A percentile compares a stretch with the other conserved stretches of the same genome.
phyloP scores from a whole-genome alignment of 2,329 filamentous ascomycete species.

The Colletotrichum echinochloae region DNA sequence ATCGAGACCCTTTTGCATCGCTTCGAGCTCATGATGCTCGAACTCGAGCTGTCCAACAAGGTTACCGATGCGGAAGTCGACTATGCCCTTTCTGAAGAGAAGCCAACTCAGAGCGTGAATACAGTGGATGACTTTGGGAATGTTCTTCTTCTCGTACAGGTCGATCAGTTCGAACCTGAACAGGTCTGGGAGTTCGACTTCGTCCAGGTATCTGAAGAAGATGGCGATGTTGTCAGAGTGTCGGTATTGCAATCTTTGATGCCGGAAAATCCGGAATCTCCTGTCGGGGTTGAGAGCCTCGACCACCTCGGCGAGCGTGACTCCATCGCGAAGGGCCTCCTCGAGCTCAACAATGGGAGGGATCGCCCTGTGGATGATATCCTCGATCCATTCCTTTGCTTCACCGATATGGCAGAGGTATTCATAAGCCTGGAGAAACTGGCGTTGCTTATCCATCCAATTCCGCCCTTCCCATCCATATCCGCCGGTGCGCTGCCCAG shows the following conservation, averaged over 20 bases:
- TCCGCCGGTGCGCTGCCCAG: conserved; percentile 59
- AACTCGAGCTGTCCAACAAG: conserved; percentile 96
- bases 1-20: conserved; percentile 96
- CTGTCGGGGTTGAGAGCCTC: conserved; percentile 85
- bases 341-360: conserved; percentile 95
- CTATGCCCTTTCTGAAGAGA: conserved; percentile 93
- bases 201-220: conserved; percentile 93
- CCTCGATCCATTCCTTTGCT: conserved; percentile 98
- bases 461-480: conserved; percentile 86
- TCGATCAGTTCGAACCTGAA: conserved; percentile 98
- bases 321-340: conserved; percentile 90
- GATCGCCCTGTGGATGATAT: conserved; percentile 85
- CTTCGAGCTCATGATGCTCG: conserved; percentile 96
- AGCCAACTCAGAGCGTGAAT: conserved; percentile 98
- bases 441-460: conserved; percentile 99
- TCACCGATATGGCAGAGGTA: conserved; percentile 99
- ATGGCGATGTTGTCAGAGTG: conserved; percentile 98
- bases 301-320: conserved; percentile 94
- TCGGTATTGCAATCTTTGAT: conserved; percentile 87
- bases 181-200: conserved; percentile 91
- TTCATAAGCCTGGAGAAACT: conserved; percentile 96
- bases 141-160: conserved; percentile 99
- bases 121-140: conserved; percentile 98
- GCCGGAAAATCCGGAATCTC: conserved; percentile 84
- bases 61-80: conserved; percentile 96